phyloP scores from a whole-genome alignment of 2,329 filamentous ascomycete species.

The Fusarium cyanostomum region DNA sequence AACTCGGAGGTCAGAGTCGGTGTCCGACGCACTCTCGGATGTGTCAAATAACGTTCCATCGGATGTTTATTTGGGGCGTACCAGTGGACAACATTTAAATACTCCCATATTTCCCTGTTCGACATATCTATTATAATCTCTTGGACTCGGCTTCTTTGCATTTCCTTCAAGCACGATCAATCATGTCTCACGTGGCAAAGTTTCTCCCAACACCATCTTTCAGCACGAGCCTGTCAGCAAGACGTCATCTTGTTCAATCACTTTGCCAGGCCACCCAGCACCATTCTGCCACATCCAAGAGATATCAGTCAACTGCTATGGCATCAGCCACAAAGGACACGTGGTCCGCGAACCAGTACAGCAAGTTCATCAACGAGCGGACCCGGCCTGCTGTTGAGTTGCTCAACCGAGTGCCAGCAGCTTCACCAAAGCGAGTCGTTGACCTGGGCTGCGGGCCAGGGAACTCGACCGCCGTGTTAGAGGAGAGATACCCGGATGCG shows the following conservation, averaged over 20 bases:
- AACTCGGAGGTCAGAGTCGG: too few relatives aligned
- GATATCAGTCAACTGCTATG: constrained; percentile 11
- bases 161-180: background rate
- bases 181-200: constrained; percentile 4
- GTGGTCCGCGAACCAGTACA: constrained; percentile 66
- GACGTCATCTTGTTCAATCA: constrained; percentile 16
- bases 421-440: constrained; percentile 55
- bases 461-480: constrained; percentile 64
- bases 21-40: too few relatives aligned
- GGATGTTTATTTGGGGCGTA: too few relatives aligned
- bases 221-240: background rate
- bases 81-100: too few relatives aligned
- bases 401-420: constrained; percentile 56
- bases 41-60: too few relatives aligned
- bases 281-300: background rate
- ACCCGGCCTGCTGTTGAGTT: constrained; percentile 64
- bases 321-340: constrained; percentile 30
- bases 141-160: background rate
- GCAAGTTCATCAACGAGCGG: constrained; percentile 63
- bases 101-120: too few relatives aligned
- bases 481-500: constrained; percentile 57
- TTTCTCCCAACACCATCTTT: background rate
- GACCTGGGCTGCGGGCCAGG: constrained; percentile 70
- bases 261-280: background rate
- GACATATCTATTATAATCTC: too few relatives aligned